phyloP scores from a whole-genome alignment of 331 rosid species.

The Stylosanthes scabra region DNA sequence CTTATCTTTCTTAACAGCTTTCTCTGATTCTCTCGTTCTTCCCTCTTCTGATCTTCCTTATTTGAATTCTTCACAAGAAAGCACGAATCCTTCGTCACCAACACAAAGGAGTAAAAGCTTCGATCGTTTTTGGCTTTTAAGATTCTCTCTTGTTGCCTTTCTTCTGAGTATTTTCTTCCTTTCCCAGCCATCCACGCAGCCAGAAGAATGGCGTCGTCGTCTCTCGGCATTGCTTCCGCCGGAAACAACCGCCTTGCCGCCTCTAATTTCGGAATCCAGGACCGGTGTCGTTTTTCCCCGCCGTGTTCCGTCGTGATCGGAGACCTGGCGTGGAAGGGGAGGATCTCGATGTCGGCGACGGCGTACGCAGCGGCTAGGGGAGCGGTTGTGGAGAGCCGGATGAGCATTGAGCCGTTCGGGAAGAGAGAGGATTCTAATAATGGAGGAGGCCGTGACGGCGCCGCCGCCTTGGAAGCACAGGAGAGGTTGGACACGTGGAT shows the following conservation, averaged over 20 bases:
- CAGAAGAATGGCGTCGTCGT: conserved; percentile 51
- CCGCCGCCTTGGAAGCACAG: conserved; percentile 29
- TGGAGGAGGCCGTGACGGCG: not conserved
- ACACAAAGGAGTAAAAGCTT: not conserved
- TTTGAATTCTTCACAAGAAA: not conserved
- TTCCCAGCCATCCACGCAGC: conserved; percentile 21
- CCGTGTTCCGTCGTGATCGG: conserved; percentile 29
- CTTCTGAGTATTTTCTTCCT: conserved; percentile 20
- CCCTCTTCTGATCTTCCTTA: not conserved
- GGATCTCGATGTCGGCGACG: not conserved
- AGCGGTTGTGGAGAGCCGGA: conserved; percentile 2
- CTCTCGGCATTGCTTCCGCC: conserved; percentile 46
- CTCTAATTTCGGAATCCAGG: not conserved
- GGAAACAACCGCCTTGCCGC: conserved; percentile 32
- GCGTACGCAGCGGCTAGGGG: conserved; percentile 1
- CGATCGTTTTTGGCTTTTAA: not conserved
- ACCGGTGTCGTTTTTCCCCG: not conserved
- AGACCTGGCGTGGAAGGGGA: conserved; percentile 13
- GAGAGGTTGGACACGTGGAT: conserved; percentile 81
- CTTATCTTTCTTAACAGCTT: not conserved
- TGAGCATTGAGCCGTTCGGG: conserved; percentile 29
- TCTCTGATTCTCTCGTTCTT: not conserved
- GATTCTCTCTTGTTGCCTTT: not conserved
- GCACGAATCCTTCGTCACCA: not conserved
- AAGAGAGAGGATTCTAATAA: not conserved